phyloP scores from a whole-genome alignment of 2,329 filamentous ascomycete genomes.

The Cladophialophora yegresii region DNA sequence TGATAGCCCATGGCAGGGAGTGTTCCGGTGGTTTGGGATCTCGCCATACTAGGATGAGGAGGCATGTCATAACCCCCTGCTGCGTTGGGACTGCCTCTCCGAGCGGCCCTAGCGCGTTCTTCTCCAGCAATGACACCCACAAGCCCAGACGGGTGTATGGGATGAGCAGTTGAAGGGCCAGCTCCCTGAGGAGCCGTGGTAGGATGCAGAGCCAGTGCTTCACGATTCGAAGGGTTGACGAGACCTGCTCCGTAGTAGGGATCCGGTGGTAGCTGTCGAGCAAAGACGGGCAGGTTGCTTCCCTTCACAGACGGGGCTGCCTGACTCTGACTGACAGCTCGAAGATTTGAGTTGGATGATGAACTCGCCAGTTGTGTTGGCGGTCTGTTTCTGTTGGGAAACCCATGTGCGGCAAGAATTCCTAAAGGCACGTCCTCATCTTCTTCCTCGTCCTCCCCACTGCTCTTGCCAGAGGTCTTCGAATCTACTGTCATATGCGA shows the following conservation, averaged over 20 bases:
- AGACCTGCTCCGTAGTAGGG: slow-evolving; percentile 80
- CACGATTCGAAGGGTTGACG: slow-evolving; percentile 70
- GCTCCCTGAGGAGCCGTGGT: slow-evolving; percentile 19
- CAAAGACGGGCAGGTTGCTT: slow-evolving; percentile 73
- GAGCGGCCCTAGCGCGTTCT: slow-evolving; percentile 74
- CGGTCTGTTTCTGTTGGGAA: slow-evolving; percentile 75
- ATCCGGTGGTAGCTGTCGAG: slow-evolving; percentile 76
- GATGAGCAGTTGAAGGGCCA: slow-evolving; percentile 35
- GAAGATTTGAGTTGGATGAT: slow-evolving; percentile 70
- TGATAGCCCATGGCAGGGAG: slow-evolving; percentile 35
- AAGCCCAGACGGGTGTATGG: slow-evolving; percentile 69
- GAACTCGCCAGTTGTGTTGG: slow-evolving; percentile 67
- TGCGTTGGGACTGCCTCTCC: slow-evolving; percentile 76
- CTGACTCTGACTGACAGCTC: slow-evolving; percentile 44
- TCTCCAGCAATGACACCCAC: slow-evolving; percentile 86
- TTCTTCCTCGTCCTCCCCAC: slow-evolving; percentile 61
- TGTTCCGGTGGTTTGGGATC: slow-evolving; percentile 45
- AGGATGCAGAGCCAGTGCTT: slow-evolving; percentile 71
- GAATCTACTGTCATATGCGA: slow-evolving; percentile 42
- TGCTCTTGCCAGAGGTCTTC: slow-evolving; percentile 45
- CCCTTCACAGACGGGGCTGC: slow-evolving; percentile 62
- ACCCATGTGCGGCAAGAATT: slow-evolving; percentile 85
- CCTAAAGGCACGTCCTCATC: slow-evolving; percentile 87
- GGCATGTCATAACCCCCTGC: slow-evolving; percentile 43
- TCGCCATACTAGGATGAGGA: slow-evolving; percentile 40